phyloP scores from a whole-genome alignment of 2,329 filamentous ascomycete genomes.

The Mycosphaerella sp. region DNA sequence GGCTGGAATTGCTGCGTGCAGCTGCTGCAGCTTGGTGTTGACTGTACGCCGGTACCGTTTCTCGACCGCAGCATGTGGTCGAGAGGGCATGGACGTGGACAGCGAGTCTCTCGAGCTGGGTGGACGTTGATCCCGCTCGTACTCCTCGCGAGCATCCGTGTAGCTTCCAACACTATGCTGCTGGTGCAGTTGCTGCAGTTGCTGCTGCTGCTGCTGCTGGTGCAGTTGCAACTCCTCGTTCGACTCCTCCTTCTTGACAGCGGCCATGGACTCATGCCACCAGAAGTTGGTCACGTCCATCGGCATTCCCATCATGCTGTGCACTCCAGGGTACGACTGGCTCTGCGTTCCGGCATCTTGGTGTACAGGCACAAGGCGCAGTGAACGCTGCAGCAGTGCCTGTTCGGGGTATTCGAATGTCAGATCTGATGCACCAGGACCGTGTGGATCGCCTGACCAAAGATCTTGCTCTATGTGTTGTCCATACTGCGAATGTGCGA shows the following conservation, averaged over 20 bases:
- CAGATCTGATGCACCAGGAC: background rate
- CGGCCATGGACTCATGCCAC: background rate
- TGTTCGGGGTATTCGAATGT: background rate
- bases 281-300: background rate
- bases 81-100: slow-evolving; percentile 5
- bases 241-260: background rate
- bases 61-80: slow-evolving; percentile 19
- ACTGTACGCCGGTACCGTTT: slow-evolving; percentile 18
- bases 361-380: background rate
- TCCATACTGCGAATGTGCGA: background rate
- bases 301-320: background rate
- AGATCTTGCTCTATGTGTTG: slow-evolving; percentile 2
- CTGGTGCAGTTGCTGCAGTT: no score
- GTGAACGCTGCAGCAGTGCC: slow-evolving; percentile 1
- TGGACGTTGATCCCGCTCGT: slow-evolving; percentile 2
- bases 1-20: slow-evolving; percentile 15
- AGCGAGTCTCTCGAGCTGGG: slow-evolving; percentile 4
- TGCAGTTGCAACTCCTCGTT: background rate
- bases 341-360: background rate
- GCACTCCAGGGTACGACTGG: background rate
- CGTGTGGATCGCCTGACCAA: background rate
- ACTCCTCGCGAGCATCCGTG: background rate
- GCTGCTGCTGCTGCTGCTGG: no score
- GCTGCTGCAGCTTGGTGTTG: slow-evolving; percentile 18
- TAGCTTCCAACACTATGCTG: background rate